Percentiles rank a stretch among this genome's conserved stretches.
Evolutionary conservation across 352 stramenopile species (phyloP).

Genomic region (Globisporangium heterothallicum): DNA sequence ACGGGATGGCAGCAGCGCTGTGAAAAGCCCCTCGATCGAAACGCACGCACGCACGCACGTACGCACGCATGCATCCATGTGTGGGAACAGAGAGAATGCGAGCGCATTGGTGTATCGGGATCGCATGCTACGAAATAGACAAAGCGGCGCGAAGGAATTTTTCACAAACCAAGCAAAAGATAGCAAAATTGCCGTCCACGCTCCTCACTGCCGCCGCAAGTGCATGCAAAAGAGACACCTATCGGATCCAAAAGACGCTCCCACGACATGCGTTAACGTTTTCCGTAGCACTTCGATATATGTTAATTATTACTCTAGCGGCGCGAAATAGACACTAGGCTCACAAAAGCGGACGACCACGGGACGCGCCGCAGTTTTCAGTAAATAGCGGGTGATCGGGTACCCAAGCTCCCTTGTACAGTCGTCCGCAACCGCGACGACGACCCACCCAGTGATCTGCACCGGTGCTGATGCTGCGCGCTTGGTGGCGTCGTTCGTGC

Average conservation of each 20-base stretch:
- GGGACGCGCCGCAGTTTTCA: conserved; percentile 58
- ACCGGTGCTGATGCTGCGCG: conserved; percentile 13
- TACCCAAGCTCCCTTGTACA: conserved; percentile 67
- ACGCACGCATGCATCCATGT: not conserved
- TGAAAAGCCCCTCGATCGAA: no score
- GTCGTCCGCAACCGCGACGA: conserved; percentile 68
- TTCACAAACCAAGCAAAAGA: no score
- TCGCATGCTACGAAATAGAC: no score
- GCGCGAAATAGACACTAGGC: conserved; percentile 72
- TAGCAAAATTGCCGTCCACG: no score
- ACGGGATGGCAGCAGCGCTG: no score
- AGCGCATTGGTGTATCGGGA: no score
- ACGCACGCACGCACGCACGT: not conserved
- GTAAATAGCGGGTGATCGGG: conserved; percentile 54
- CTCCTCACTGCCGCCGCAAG: no score
- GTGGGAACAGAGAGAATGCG: not conserved
- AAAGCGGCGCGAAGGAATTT: no score
- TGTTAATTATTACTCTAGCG: conserved; percentile 18
- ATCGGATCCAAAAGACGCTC: no score
- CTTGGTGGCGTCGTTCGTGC: conserved; percentile 11
- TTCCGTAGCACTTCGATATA: not conserved
- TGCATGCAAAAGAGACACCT: no score
- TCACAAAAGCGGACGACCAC: conserved; percentile 74
- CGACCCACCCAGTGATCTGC: conserved; percentile 46
- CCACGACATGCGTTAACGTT: no score